Conservation (phyloP, 176 grass and related monocot species). For the Olyra latifolia region DNA sequence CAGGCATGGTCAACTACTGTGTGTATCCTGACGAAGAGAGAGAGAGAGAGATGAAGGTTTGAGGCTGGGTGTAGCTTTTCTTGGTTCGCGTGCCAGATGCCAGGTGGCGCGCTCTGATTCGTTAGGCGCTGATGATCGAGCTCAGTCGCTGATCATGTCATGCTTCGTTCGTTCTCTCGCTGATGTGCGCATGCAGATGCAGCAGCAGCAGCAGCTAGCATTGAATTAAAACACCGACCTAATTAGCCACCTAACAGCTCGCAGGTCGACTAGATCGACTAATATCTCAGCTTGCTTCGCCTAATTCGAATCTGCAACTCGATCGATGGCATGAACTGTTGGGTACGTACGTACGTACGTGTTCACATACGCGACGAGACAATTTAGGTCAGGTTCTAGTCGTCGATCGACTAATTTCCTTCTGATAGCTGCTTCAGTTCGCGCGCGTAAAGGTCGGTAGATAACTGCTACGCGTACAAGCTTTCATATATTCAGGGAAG, state of each 20-base stretch:
- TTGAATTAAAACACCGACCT: slow-evolving; percentile 5
- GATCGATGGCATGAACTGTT: slow-evolving; percentile 8
- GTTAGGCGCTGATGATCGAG: slow-evolving; percentile 9
- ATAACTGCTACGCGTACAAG: no score
- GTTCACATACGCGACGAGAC: not conserved
- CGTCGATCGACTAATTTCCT: not conserved
- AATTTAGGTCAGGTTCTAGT: not conserved
- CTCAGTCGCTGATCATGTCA: slow-evolving; percentile 16
- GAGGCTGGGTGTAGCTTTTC: slow-evolving; percentile 25
- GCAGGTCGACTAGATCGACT: slow-evolving; percentile 9
- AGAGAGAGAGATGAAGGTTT: not conserved
- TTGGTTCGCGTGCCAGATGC: slow-evolving; percentile 31
- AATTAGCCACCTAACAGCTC: slow-evolving; percentile 27
- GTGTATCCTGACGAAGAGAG: not conserved
- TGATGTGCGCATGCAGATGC: slow-evolving; percentile 8
- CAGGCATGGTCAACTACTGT: slow-evolving; percentile 41
- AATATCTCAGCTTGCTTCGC: slow-evolving; percentile 23
- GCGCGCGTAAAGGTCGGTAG: no score
- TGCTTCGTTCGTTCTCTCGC: slow-evolving; percentile 13
- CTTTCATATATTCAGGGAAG: no score
- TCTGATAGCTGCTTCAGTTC: no score
- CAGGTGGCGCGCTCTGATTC: slow-evolving; percentile 34
- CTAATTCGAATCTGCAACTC: slow-evolving; percentile 14
- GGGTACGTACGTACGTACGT: not conserved
- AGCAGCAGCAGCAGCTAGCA: not conserved